These are phyloP conservation scores for Medicago arabica DNA, from an alignment of 306 rosid genomes.

Conservation along the genomic window DNA sequence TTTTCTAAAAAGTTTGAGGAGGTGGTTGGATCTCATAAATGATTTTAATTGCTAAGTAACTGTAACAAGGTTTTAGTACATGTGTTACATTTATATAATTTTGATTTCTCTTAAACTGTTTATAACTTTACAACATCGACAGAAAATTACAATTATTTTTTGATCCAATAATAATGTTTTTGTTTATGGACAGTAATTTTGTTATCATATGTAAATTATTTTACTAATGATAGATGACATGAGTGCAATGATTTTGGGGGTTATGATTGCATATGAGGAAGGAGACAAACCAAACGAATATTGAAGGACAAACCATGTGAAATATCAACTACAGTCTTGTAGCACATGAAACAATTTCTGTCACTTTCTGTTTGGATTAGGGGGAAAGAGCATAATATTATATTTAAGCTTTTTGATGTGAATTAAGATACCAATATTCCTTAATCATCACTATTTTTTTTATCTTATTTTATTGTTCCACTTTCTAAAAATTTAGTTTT, in stretches of 20 bases:
- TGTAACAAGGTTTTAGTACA: neutral
- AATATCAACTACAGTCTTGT: neutral
- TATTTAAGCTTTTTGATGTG: slow-evolving; percentile 21
- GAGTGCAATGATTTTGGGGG: neutral
- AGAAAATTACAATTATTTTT: neutral
- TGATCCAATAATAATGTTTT: too few relatives aligned
- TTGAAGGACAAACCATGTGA: slow-evolving; percentile 27
- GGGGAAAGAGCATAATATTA: slow-evolving; percentile 14
- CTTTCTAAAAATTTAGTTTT: slow-evolving; percentile 38
- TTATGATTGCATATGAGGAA: slow-evolving; percentile 17
- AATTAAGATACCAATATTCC: slow-evolving; percentile 22
- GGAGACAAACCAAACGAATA: slow-evolving; percentile 35
- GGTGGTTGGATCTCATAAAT: slow-evolving; percentile 4
- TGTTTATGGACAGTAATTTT: neutral
- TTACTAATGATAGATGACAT: neutral
- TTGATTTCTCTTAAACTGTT: neutral
- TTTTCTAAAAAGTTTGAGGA: slow-evolving; percentile 1
- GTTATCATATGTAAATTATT: neutral
- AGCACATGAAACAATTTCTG: slow-evolving; percentile 22
- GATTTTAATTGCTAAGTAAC: slow-evolving; percentile 8
- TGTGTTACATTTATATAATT: neutral
- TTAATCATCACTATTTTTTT: slow-evolving; percentile 9
- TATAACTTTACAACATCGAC: neutral
- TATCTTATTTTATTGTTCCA: slow-evolving; percentile 9
- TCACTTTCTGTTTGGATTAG: slow-evolving; percentile 40